A percentile compares a stretch with the other conserved stretches of the same genome.
Conservation (phyloP, 306 rosid genomes). For the Lathyrus sativus region DNA sequence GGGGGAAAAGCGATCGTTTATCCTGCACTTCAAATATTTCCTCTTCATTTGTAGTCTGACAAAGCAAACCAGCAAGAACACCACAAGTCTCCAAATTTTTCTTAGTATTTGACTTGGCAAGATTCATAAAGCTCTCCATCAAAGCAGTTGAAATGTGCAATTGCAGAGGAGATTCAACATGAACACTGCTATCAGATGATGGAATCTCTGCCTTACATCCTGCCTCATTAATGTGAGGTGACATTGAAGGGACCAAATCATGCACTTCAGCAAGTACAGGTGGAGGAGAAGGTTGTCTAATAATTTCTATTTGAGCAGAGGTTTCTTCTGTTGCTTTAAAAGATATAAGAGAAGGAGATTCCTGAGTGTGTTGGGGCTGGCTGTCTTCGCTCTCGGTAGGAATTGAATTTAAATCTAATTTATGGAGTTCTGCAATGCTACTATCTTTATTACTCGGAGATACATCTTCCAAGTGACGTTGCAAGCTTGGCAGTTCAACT, state of each 20-base stretch:
- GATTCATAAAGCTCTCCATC: constrained; percentile 91
- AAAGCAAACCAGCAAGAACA: no score
- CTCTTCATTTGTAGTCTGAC: no score
- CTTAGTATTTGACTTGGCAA: constrained; percentile 83
- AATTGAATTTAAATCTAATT: constrained; percentile 48
- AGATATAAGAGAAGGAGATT: constrained; percentile 74
- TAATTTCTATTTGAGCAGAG: constrained; percentile 55
- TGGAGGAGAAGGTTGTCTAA: constrained; percentile 92
- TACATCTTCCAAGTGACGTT: no score
- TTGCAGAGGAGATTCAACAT: constrained; percentile 71
- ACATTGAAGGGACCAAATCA: constrained; percentile 71
- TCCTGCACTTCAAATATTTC: no score
- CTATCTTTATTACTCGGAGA: no score
- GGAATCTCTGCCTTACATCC: constrained; percentile 52
- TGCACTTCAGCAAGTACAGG: constrained; percentile 92
- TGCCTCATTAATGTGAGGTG: constrained; percentile 55
- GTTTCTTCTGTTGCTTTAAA: constrained; percentile 64
- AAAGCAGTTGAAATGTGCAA: constrained; percentile 81
- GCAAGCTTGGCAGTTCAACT: no score
- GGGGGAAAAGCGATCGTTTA: no score
- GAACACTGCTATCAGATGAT: constrained; percentile 54
- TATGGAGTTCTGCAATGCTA: constrained; percentile 45
- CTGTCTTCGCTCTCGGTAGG: constrained; percentile 44
- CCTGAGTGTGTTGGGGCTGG: constrained; percentile 44
- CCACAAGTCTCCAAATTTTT: no score